These are phyloP conservation scores for Suillus variegatus DNA, from an alignment of 768 basidiomycete genomes.

Conservation along the genomic window DNA sequence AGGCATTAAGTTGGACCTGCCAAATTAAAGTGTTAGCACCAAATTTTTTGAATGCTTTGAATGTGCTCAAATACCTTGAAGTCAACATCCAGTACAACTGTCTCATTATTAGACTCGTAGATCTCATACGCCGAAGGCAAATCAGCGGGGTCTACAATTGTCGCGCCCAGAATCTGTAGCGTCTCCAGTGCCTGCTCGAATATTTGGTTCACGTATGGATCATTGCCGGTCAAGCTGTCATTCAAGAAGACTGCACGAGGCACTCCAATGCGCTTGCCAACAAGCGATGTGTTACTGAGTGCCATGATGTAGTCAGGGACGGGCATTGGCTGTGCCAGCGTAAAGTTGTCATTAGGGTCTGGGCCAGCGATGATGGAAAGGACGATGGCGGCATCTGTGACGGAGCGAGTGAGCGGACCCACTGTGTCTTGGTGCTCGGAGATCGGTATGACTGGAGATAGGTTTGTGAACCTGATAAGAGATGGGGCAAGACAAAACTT, in stretches of 20 bases:
- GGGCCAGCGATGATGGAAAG: constrained; percentile 56
- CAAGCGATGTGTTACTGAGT: constrained; percentile 46
- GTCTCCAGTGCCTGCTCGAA: constrained; percentile 43
- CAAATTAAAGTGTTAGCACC: background rate
- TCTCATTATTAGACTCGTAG: constrained; percentile 51
- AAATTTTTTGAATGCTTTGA: background rate
- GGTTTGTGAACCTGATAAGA: background rate
- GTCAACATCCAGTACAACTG: constrained; percentile 52
- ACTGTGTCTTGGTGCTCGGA: constrained; percentile 60
- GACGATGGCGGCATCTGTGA: constrained; percentile 57
- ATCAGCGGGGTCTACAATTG: constrained; percentile 64
- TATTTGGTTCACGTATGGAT: constrained; percentile 34
- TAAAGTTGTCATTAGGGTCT: constrained; percentile 57
- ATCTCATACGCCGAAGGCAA: constrained; percentile 58
- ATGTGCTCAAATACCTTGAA: constrained; percentile 50
- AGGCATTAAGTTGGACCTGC: constrained; percentile 56
- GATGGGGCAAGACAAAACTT: background rate
- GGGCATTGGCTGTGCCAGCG: constrained; percentile 48
- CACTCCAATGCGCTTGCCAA: constrained; percentile 55
- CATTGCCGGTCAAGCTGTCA: constrained; percentile 26
- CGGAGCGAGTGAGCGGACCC: constrained; percentile 55
- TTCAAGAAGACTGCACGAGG: constrained; percentile 41
- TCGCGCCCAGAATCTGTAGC: constrained; percentile 41
- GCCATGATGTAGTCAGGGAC: constrained; percentile 61
- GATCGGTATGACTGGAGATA: constrained; percentile 51